Conservation (phyloP, 1,284 basidiomycete genomes). For the Leccinum subfulvum region DNA sequence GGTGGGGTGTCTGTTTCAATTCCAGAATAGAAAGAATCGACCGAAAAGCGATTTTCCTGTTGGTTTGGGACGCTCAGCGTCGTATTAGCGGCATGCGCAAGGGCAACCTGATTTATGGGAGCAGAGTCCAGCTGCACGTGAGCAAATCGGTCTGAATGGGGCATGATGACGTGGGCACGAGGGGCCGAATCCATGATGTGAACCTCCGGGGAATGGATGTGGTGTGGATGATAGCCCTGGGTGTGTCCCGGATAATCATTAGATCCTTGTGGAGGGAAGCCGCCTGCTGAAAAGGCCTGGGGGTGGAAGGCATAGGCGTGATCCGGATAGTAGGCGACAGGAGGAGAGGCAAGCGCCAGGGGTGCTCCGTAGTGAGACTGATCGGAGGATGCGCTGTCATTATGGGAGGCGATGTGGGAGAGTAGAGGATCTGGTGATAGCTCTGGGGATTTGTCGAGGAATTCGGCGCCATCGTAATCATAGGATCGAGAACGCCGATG, state of each 20-base stretch:
- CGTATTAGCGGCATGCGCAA: conserved; percentile 11
- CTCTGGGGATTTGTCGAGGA: conserved; percentile 26
- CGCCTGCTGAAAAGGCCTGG: conserved; percentile 14
- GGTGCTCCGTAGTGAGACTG: conserved; percentile 25
- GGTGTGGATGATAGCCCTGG: conserved; percentile 21
- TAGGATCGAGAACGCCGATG: conserved; percentile 20
- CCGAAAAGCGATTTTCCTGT: conserved; percentile 22
- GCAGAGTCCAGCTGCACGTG: conserved; percentile 12
- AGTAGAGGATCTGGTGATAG: conserved; percentile 11
- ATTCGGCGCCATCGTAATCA: conserved; percentile 32
- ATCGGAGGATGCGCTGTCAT: conserved; percentile 24
- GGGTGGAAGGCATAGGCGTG: conserved; percentile 20
- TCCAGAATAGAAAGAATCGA: conserved; percentile 33
- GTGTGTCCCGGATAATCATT: conserved; percentile 4
- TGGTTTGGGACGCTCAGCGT: conserved; percentile 7
- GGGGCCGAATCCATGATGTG: conserved; percentile 13
- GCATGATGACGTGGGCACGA: conserved; percentile 8
- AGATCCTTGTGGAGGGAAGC: not conserved
- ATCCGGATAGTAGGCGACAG: conserved; percentile 28
- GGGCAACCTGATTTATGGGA: conserved; percentile 1
- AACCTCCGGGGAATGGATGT: conserved; percentile 21
- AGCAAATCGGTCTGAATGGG: conserved; percentile 16
- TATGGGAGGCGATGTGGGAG: conserved; percentile 11
- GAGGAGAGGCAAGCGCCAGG: conserved; percentile 18
- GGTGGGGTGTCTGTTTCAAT: conserved; percentile 15